phyloP scores from a whole-genome alignment of 2,329 filamentous ascomycete genomes.

The Pseudogymnoascus sp. region DNA sequence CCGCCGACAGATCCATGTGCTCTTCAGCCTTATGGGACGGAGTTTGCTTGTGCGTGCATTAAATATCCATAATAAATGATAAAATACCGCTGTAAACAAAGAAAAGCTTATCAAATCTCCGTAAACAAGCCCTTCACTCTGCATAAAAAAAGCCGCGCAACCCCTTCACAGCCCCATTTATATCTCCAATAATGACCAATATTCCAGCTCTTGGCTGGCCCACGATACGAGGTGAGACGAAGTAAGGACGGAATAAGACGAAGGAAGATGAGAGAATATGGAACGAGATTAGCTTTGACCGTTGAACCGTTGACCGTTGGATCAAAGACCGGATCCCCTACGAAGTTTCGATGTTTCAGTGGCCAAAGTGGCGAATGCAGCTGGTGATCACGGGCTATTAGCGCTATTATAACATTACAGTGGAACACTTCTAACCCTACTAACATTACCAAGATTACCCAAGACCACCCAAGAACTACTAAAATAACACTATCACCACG shows the following conservation, averaged over 20 bases:
- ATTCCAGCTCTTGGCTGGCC: background rate
- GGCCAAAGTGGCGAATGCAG: background rate
- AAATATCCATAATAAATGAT: background rate
- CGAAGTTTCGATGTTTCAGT: background rate
- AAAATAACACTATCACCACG: background rate
- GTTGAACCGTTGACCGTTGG: background rate
- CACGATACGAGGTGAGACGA: background rate
- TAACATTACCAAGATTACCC: background rate
- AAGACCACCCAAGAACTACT: background rate
- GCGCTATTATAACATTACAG: constrained; percentile 5
- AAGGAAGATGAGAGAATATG: background rate
- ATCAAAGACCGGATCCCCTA: background rate
- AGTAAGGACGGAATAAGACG: background rate
- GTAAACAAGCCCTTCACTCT: constrained; percentile 3
- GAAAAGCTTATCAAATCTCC: background rate
- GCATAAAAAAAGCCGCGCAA: background rate
- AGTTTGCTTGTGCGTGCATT: background rate
- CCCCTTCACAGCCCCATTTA: background rate
- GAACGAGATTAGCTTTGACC: background rate
- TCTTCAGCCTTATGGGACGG: background rate
- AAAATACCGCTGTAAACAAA: background rate
- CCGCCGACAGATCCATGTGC: background rate
- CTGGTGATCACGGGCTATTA: background rate
- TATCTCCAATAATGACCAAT: background rate
- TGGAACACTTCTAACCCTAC: background rate